Conservation (phyloP, 1,284 basidiomycete species). For the Ganoderma resinaceum region DNA sequence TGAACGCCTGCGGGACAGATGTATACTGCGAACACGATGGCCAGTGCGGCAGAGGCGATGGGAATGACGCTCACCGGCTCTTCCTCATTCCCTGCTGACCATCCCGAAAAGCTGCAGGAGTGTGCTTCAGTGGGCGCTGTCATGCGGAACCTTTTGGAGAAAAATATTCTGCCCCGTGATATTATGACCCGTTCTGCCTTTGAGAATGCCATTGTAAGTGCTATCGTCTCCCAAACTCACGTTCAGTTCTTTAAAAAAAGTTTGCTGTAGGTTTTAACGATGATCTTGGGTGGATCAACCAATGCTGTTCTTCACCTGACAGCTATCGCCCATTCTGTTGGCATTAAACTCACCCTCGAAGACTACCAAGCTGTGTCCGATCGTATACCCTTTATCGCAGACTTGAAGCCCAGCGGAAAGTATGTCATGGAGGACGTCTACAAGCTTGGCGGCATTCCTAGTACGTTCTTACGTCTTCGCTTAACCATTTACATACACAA, state of each 20-base stretch:
- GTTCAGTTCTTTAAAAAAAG: background rate
- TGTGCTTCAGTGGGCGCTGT: conserved; percentile 81
- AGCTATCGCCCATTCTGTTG: conserved; percentile 89
- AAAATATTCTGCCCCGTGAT: conserved; percentile 92
- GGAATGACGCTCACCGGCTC: conserved; percentile 98
- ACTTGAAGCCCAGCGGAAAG: conserved; percentile 91
- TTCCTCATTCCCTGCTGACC: conserved; percentile 94
- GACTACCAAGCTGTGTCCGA: conserved; percentile 91
- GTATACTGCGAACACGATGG: conserved; percentile 98
- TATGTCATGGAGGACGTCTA: conserved; percentile 93
- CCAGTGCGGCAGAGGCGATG: conserved; percentile 89
- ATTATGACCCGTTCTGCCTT: conserved; percentile 97
- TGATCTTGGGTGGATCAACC: conserved; percentile 94
- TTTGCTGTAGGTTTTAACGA: conserved; percentile 76
- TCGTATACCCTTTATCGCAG: conserved; percentile 86
- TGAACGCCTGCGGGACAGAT: conserved; percentile 54
- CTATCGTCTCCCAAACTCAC: background rate
- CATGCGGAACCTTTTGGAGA: conserved; percentile 88
- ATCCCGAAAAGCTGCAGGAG: conserved; percentile 86
- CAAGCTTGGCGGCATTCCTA: conserved; percentile 89
- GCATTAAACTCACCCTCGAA: conserved; percentile 82
- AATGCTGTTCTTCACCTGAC: conserved; percentile 93
- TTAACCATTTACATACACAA: conserved; percentile 2
- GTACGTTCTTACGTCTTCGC: conserved; percentile 50
- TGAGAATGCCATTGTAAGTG: conserved; percentile 91